These are phyloP conservation scores for Stephanodiscus triporus DNA, from an alignment of 108 stramenopile species.

Conservation along the genomic window DNA sequence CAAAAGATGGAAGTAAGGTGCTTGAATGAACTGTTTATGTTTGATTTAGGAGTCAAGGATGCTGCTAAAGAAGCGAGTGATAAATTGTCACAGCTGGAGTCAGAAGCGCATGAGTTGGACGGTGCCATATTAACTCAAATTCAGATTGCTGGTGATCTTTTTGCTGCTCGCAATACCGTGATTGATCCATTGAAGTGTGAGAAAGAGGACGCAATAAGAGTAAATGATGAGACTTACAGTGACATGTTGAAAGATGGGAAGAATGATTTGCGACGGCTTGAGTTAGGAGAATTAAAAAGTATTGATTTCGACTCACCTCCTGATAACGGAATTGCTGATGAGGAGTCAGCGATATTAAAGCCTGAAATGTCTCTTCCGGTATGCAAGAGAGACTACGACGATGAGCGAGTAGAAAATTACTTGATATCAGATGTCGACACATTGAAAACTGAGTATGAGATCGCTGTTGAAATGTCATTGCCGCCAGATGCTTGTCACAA, in stretches of 20 bases:
- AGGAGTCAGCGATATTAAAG: not conserved
- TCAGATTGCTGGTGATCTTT: not conserved
- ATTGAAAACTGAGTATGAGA: not conserved
- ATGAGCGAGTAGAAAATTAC: not conserved
- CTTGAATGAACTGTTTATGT: slow-evolving; percentile 50
- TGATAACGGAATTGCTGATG: not conserved
- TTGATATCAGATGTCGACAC: not conserved
- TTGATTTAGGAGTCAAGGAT: slow-evolving; percentile 41
- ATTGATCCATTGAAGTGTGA: not conserved
- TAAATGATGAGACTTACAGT: slow-evolving; percentile 33
- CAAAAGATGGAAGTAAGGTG: slow-evolving; percentile 53
- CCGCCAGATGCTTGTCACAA: not conserved
- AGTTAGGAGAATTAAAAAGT: slow-evolving; percentile 3
- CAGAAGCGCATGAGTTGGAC: slow-evolving; percentile 32
- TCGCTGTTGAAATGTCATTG: not conserved
- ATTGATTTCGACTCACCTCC: not conserved
- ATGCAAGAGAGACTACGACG: not conserved
- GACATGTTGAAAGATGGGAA: slow-evolving; percentile 2
- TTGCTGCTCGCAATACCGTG: not conserved
- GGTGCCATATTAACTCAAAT: slow-evolving; percentile 22
- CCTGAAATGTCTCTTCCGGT: not conserved
- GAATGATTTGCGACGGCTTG: not conserved
- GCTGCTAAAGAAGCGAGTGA: slow-evolving; percentile 18
- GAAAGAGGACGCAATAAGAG: slow-evolving; percentile 7
- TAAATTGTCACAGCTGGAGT: slow-evolving; percentile 26